Percentiles rank a stretch among this genome's conserved stretches.
Conservation (phyloP, 163 green algal genomes). For the Scenedesmus sp. region DNA sequence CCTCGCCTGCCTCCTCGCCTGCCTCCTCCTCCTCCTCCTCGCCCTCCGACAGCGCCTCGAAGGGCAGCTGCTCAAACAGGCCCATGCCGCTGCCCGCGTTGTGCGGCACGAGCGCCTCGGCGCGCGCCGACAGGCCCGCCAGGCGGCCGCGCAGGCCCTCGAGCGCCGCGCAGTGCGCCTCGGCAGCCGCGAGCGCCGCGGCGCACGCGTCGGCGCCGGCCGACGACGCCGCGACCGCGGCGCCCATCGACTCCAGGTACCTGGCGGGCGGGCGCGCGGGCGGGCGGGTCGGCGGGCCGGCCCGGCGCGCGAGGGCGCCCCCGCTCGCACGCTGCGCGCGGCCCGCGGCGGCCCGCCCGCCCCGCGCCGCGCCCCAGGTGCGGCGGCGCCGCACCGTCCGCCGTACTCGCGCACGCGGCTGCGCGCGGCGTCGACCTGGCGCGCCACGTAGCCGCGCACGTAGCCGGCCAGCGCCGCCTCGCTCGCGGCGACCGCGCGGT, state of each 20-base stretch:
- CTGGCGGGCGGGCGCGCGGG: conserved; percentile 11
- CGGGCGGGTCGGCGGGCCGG: too few relatives aligned
- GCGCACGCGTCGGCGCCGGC: conserved; percentile 37
- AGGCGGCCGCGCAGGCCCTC: conserved; percentile 17
- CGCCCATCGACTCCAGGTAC: conserved; percentile 51
- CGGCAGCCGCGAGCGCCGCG: conserved; percentile 37
- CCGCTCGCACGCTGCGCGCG: too few relatives aligned
- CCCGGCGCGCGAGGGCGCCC: too few relatives aligned
- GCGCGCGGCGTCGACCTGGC: conserved; percentile 50
- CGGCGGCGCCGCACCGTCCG: conserved; percentile 45
- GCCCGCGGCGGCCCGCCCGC: too few relatives aligned
- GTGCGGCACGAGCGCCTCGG: conserved; percentile 39
- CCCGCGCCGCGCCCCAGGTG: too few relatives aligned
- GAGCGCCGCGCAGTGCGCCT: conserved; percentile 21
- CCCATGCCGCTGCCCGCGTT: conserved; percentile 1
- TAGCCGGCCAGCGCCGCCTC: conserved; percentile 50
- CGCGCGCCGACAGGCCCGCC: background rate
- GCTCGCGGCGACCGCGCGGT: conserved; percentile 48
- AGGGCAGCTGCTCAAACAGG: conserved; percentile 38
- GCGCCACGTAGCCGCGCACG: conserved; percentile 46
- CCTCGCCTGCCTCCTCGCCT: background rate
- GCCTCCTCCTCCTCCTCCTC: conserved; percentile 13
- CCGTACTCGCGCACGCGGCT: conserved; percentile 50
- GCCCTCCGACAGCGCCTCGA: conserved; percentile 4
- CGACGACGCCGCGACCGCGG: conserved; percentile 42